Conservation (phyloP, 768 basidiomycete species). For the Trametes maxima region DNA sequence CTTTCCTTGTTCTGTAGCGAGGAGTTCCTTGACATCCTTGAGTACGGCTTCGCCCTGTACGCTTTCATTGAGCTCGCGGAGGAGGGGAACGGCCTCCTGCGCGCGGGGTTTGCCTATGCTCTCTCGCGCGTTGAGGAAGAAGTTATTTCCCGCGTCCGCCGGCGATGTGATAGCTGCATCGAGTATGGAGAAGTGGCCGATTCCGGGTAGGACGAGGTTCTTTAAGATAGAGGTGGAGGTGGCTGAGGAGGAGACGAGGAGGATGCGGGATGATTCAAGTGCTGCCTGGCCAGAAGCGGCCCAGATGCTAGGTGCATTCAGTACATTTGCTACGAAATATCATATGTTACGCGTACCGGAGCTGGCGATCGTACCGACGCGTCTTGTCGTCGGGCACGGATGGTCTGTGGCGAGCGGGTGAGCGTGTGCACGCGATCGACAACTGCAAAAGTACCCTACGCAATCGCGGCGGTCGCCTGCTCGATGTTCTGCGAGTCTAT, state of each 20-base stretch:
- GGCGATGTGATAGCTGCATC: constrained; percentile 62
- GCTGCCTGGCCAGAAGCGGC: constrained; percentile 89
- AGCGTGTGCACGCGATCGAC: constrained; percentile 3
- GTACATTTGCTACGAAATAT: not conserved
- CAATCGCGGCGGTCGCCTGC: constrained; percentile 43
- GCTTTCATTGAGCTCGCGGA: constrained; percentile 86
- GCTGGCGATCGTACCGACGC: constrained; percentile 92
- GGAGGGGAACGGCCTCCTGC: constrained; percentile 71
- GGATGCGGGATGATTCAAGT: constrained; percentile 79
- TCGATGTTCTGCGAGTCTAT: constrained; percentile 51
- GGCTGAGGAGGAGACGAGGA: constrained; percentile 80
- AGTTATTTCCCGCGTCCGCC: constrained; percentile 92
- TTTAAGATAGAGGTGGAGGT: constrained; percentile 90
- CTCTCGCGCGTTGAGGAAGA: constrained; percentile 81
- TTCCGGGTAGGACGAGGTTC: constrained; percentile 95
- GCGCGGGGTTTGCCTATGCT: constrained; percentile 84
- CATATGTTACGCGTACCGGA: constrained; percentile 57
- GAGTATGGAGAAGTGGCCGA: constrained; percentile 94
- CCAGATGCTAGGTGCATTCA: constrained; percentile 57
- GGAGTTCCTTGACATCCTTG: constrained; percentile 34
- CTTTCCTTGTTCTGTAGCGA: constrained; percentile 26
- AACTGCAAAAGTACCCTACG: constrained; percentile 31
- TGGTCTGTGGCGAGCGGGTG: constrained; percentile 35
- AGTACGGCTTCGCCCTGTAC: constrained; percentile 75
- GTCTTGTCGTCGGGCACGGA: constrained; percentile 83